These are phyloP conservation scores for Moesziomyces sp. DNA, from an alignment of 1,284 basidiomycete species.

Conservation along the genomic window DNA sequence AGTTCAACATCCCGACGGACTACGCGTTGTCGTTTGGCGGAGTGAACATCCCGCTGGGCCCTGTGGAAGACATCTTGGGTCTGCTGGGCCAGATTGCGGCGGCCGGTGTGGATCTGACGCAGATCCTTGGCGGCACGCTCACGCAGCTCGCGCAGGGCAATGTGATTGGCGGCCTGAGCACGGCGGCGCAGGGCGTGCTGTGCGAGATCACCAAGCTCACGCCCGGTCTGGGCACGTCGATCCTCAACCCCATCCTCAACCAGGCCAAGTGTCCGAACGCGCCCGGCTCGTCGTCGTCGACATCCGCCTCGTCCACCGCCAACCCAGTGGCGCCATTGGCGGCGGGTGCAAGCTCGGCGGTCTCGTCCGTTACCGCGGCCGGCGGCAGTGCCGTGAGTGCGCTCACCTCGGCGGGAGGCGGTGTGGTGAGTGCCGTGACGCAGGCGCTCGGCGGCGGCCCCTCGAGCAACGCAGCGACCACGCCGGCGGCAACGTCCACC, in stretches of 20 bases:
- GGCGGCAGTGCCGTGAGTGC: background rate
- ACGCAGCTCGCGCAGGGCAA: conserved; percentile 15
- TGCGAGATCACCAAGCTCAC: conserved; percentile 16
- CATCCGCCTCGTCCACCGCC: conserved; percentile 5
- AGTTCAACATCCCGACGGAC: conserved; percentile 42
- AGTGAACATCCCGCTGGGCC: conserved; percentile 16
- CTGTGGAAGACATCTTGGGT: conserved; percentile 8
- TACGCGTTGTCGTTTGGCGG: conserved; percentile 32
- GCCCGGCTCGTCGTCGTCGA: conserved; percentile 11
- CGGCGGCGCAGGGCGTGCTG: conserved; percentile 9
- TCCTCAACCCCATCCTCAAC: conserved; percentile 14
- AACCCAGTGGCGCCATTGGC: conserved; percentile 2
- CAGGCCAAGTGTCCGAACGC: conserved; percentile 26
- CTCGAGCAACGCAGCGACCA: background rate
- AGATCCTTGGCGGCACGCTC: conserved; percentile 8
- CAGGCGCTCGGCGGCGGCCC: background rate
- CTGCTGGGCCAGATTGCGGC: conserved; percentile 8
- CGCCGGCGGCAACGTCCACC: background rate
- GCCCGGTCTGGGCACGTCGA: conserved; percentile 5
- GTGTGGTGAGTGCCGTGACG: background rate
- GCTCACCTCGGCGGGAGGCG: background rate
- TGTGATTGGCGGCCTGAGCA: conserved; percentile 15
- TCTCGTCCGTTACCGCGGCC: conserved; percentile 1
- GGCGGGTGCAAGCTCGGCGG: background rate
- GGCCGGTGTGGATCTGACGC: conserved; percentile 6